Evolutionary conservation across 306 rosid genomes (phyloP).

Genomic region (Sechiopsis laciniata): DNA sequence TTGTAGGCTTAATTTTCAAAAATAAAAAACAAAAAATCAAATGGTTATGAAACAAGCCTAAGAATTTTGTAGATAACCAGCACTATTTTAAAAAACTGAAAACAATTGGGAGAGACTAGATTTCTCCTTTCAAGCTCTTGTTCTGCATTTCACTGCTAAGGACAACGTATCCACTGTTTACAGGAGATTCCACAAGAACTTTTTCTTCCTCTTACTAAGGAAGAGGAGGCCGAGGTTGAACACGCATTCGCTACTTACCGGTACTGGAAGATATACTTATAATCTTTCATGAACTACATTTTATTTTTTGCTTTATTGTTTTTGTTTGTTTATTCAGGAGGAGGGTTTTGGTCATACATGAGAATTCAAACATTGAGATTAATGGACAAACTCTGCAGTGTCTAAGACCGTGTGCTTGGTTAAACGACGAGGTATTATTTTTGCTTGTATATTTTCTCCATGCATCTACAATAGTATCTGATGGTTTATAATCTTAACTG

Average conservation of each 20-base stretch:
- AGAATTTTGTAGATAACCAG: no score
- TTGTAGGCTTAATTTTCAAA: no score
- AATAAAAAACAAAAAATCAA: no score
- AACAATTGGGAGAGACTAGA: not conserved
- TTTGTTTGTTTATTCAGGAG: slow-evolving; percentile 40
- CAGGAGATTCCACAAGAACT: slow-evolving; percentile 57
- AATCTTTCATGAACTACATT: slow-evolving; percentile 18
- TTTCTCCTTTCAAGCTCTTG: not conserved
- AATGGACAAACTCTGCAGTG: slow-evolving; percentile 63
- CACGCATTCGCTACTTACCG: slow-evolving; percentile 46
- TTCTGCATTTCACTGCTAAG: slow-evolving; percentile 6
- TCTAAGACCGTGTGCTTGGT: slow-evolving; percentile 70
- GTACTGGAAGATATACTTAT: slow-evolving; percentile 39
- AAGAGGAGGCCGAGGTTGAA: slow-evolving; percentile 48
- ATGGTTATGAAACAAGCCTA: no score
- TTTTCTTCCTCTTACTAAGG: slow-evolving; percentile 52
- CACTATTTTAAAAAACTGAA: not conserved
- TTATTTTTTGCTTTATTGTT: slow-evolving; percentile 22
- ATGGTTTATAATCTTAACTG: not conserved
- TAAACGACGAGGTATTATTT: slow-evolving; percentile 83
- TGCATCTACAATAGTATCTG: not conserved
- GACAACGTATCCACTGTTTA: slow-evolving; percentile 18
- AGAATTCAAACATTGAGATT: slow-evolving; percentile 66
- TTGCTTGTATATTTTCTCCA: slow-evolving; percentile 9
- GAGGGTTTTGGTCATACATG: slow-evolving; percentile 63